Percentiles rank a stretch among this genome's conserved stretches.
Evolutionary conservation across 495 filamentous ascomycete genomes (phyloP).

Genomic region (Parachaetomium inaequale): DNA sequence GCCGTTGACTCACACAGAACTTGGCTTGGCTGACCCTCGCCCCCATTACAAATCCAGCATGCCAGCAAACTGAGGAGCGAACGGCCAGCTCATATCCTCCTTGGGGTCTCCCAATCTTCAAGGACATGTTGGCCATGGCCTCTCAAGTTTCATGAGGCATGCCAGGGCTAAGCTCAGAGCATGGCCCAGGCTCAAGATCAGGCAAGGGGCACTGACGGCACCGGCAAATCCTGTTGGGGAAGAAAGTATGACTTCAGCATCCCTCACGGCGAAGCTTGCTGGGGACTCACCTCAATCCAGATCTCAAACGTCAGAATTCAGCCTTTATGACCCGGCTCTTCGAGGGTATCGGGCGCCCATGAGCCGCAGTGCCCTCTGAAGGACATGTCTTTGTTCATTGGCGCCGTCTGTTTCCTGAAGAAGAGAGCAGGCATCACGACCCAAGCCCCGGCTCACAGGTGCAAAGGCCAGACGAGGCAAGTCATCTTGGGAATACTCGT

Average conservation of each 20-base stretch:
- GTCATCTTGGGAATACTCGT: neutral
- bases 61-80: neutral
- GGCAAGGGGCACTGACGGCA: neutral
- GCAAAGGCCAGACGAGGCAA: neutral
- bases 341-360: neutral
- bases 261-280: neutral
- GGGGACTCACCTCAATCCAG: neutral
- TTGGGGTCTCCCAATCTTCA: neutral
- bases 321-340: neutral
- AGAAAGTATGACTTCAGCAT: neutral
- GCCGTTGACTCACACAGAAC: neutral
- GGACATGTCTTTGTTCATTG: neutral
- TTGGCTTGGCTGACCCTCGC: neutral
- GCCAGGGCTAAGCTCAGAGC: neutral
- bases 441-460: too few species aligned
- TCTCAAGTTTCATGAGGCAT: neutral
- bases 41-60: conserved; percentile 4
- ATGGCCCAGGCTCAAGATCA: neutral
- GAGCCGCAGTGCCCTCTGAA: neutral
- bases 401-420: neutral
- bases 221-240: neutral
- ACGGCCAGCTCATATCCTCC: neutral
- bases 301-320: neutral
- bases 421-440: neutral
- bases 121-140: neutral